These are phyloP conservation scores for Aspergillus nanangensis DNA, from an alignment of 495 filamentous ascomycete genomes.

Conservation along the genomic window DNA sequence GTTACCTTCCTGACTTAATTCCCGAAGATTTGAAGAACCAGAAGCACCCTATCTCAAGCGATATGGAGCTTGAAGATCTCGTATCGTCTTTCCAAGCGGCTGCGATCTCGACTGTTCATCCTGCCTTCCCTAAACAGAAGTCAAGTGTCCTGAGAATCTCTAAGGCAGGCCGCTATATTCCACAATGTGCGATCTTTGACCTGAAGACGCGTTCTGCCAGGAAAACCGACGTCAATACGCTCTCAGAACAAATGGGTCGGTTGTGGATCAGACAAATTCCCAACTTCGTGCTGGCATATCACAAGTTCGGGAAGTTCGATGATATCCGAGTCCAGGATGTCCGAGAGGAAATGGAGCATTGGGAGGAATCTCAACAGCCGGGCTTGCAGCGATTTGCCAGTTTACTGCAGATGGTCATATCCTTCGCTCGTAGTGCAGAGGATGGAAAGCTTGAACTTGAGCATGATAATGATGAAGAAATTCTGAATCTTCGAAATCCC, in stretches of 20 bases:
- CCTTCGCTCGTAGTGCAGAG: constrained; percentile 24
- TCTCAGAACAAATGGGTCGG: constrained; percentile 46
- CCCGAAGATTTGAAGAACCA: not conserved
- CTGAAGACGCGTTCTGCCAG: constrained; percentile 56
- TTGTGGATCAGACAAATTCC: constrained; percentile 61
- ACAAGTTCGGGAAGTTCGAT: constrained; percentile 48
- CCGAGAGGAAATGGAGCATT: constrained; percentile 38
- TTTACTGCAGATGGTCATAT: constrained; percentile 44
- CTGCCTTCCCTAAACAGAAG: not conserved
- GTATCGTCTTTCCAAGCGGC: constrained; percentile 2
- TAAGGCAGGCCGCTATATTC: constrained; percentile 7
- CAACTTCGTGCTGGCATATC: constrained; percentile 58
- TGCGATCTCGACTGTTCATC: not conserved
- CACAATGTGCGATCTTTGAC: constrained; percentile 56
- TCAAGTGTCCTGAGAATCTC: constrained; percentile 1
- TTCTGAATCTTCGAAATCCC: constrained; percentile 43
- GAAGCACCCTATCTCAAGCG: not conserved
- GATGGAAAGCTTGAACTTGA: constrained; percentile 41
- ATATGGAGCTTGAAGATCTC: not conserved
- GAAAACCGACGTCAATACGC: constrained; percentile 27
- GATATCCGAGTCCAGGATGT: constrained; percentile 46
- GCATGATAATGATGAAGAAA: constrained; percentile 18
- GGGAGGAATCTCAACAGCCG: constrained; percentile 32
- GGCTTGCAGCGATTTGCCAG: constrained; percentile 35
- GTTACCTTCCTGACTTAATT: constrained; percentile 39